These are phyloP conservation scores for Xylaria nigripes DNA, from an alignment of 495 filamentous ascomycete species.

Conservation along the genomic window DNA sequence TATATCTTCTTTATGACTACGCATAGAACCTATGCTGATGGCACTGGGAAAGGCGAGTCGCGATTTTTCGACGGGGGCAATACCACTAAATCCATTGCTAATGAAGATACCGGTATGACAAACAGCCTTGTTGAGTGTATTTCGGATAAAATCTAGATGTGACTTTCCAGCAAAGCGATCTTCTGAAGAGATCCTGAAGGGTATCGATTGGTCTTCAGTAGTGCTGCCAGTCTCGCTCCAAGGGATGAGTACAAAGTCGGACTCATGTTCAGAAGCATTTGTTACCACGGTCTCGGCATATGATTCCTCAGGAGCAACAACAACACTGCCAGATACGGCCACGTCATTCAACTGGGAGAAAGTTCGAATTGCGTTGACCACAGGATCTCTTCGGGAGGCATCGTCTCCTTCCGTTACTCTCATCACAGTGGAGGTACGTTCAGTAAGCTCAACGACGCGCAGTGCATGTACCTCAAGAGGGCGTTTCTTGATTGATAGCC, in stretches of 20 bases:
- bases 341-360: conserved; percentile 82
- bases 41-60: conserved; percentile 37
- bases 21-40: conserved; percentile 51
- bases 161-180: conserved; percentile 44
- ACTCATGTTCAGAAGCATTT: conserved; percentile 56
- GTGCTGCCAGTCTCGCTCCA: conserved; percentile 82
- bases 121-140: conserved; percentile 49
- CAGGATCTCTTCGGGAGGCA: conserved; percentile 68
- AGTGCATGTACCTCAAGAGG: conserved; percentile 78
- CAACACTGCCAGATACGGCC: conserved; percentile 70
- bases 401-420: conserved; percentile 78
- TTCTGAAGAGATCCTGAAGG: conserved; percentile 26
- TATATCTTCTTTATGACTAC: conserved; percentile 39
- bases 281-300: conserved; percentile 69
- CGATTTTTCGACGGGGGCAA: conserved; percentile 28
- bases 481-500: conserved; percentile 28
- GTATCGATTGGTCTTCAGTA: conserved; percentile 49
- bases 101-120: conserved; percentile 78
- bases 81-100: conserved; percentile 60
- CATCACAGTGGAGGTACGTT: conserved; percentile 94
- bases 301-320: conserved; percentile 64
- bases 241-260: conserved; percentile 79
- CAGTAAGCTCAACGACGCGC: conserved; percentile 78
- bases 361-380: conserved; percentile 84
- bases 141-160: conserved; percentile 60